A percentile compares a stretch with the other conserved stretches of the same genome.
Conservation (phyloP, 1,139 yeast species). For the Pichia sp. region DNA sequence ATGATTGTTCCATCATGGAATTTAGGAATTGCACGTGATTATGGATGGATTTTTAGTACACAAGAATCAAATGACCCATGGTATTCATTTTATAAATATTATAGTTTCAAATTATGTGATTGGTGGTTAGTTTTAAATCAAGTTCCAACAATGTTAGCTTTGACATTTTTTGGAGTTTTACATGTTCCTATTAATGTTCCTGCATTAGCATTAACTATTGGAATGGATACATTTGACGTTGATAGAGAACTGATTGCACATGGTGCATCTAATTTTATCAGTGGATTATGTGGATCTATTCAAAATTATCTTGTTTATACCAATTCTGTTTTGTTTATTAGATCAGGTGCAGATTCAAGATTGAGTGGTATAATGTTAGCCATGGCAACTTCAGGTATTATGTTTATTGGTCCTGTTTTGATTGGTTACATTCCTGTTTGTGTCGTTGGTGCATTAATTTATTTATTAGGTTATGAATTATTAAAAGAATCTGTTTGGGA, state of each 20-base stretch:
- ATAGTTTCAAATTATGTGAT: conserved; percentile 63
- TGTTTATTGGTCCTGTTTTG: conserved; percentile 87
- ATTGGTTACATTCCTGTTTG: conserved; percentile 92
- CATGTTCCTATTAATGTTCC: conserved; percentile 98
- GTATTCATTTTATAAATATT: conserved; percentile 76
- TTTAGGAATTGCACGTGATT: conserved; percentile 52
- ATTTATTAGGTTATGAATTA: conserved; percentile 82
- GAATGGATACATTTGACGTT: conserved; percentile 81
- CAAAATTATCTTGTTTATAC: conserved; percentile 94
- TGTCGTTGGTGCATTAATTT: conserved; percentile 90
- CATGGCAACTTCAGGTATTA: conserved; percentile 66
- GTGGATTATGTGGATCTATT: conserved; percentile 81
- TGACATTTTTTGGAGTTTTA: conserved; percentile 89
- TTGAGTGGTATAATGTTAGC: conserved; percentile 86
- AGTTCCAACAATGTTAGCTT: conserved; percentile 88
- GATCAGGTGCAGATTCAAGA: conserved; percentile 91
- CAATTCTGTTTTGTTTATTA: conserved; percentile 80
- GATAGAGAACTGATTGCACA: conserved; percentile 93
- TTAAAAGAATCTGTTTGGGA: conserved; percentile 81
- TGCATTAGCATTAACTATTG: conserved; percentile 86
- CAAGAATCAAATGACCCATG: conserved; percentile 72
- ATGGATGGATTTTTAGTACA: conserved; percentile 78
- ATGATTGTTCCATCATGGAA: conserved; percentile 60
- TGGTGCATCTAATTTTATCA: conserved; percentile 83
- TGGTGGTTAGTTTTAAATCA: conserved; percentile 66